Base-by-base conservation (phyloP, 2,329 filamentous ascomycete genomes). In the Verticillium nubilum region DNA sequence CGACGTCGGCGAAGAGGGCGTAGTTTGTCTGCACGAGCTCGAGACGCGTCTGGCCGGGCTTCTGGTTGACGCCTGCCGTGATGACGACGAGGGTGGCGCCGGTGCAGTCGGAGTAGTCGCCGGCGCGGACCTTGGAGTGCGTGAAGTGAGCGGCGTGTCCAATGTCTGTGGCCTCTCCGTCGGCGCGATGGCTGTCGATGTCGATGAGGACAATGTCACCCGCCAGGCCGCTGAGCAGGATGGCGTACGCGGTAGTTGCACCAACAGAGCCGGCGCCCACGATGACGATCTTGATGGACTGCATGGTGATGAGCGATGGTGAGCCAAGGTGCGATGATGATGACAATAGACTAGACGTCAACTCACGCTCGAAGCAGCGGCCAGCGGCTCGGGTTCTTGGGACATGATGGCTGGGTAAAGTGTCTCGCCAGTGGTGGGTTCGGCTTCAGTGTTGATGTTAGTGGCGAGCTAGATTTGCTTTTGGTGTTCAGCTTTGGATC, bases 11-110 rank as follows among this genome's bases (percentile, higher is more conserved):
- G 63, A 71, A 70, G 17, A 72, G 62, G 31, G 62, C 63, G 60
- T 69, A 66, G 63, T 72, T 72, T 60, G 67, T 69, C 63, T 67
- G 65, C 57, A 71, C 65, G 6, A 72, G 67, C 60, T 72, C 68
- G 29, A 70, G 60, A 26, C 70, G 68, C 12, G 69, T 70, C 60
- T 72, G 69, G 31, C 68, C 68, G 42, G 69, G 69, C 62, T 69
- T 70, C 60, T 72, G 70, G 62, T 72, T 72, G 59, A 68, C 70
- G 31, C 70, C 70, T 27, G 70, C 70, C 13, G 70, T 70, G 65
- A 72, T 68, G 64, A 72, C 66, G 60, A 72, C 69, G 59, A 67
- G 66, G 26, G 68, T 65, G 19, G 69, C 67, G 25, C 65, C 63
- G 13, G 62, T 64, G 59, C 68, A 69, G 60, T 71, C 69, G 17